Evolutionary conservation across 73 alveolate species (phyloP).

Genomic region (Tetrahymena malaccensis): DNA sequence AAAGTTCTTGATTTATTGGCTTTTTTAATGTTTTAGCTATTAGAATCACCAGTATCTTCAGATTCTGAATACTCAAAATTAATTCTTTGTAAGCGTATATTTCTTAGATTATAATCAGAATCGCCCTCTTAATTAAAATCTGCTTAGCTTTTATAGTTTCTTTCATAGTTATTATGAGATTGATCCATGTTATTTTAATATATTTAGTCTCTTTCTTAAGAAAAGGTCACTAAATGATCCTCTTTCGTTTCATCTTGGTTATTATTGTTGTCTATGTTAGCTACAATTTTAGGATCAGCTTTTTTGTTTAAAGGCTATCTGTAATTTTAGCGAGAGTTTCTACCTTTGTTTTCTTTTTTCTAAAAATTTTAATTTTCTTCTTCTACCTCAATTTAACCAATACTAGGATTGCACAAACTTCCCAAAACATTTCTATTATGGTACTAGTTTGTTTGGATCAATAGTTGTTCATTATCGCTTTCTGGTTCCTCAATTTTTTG

Average conservation of each 20-base stretch:
- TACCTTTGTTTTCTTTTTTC: neutral
- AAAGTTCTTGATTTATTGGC: neutral
- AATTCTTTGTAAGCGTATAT: neutral
- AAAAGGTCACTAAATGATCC: neutral
- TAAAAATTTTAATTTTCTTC: neutral
- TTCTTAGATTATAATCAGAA: neutral
- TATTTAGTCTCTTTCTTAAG: neutral
- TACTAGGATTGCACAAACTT: neutral
- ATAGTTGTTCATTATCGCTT: neutral
- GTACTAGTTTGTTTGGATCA: neutral
- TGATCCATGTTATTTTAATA: neutral
- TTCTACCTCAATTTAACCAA: neutral
- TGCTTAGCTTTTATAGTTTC: neutral
- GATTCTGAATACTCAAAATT: neutral
- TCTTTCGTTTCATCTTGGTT: neutral
- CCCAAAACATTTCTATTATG: neutral
- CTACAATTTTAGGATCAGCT: neutral
- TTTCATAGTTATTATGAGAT: neutral
- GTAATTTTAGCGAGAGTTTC: neutral
- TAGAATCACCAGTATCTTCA: neutral
- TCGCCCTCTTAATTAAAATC: neutral
- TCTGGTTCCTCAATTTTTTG: neutral
- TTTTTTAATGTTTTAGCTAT: neutral
- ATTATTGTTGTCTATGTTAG: neutral
- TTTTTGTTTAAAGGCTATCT: neutral